A percentile compares a stretch with the other conserved stretches of the same genome.
These are phyloP conservation scores for Conidiobolus incongruus DNA, from an alignment of 371 early-diverging fungal species.

Conservation along the genomic window DNA sequence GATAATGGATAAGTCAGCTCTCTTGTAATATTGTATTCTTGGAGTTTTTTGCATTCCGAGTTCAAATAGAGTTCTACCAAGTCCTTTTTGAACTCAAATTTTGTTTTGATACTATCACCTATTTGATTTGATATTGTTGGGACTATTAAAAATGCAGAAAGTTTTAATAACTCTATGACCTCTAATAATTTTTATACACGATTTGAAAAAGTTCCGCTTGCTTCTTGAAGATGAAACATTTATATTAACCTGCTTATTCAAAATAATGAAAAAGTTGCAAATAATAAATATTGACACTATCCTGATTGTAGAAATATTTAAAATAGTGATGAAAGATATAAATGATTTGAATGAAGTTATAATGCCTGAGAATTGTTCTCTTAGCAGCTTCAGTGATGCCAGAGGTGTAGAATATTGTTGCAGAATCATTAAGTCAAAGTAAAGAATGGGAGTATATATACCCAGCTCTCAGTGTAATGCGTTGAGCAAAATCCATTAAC, in stretches of 20 bases:
- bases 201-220: constrained; percentile 65
- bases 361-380: constrained; percentile 32
- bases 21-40: constrained; percentile 27
- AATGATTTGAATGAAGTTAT: no score
- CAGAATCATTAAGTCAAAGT: constrained; percentile 28
- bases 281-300: background rate
- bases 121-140: constrained; percentile 80
- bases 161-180: constrained; percentile 52
- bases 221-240: constrained; percentile 22
- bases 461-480: constrained; percentile 31
- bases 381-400: constrained; percentile 72
- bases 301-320: background rate
- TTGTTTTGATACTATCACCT: constrained; percentile 47
- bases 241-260: constrained; percentile 37
- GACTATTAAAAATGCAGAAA: constrained; percentile 69
- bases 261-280: constrained; percentile 47
- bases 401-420: constrained; percentile 90
- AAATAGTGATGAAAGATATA: no score
- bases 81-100: constrained; percentile 33
- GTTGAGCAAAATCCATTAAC: constrained; percentile 26
- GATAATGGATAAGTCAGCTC: constrained; percentile 47
- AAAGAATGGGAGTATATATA: constrained; percentile 17
- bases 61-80: constrained; percentile 36
- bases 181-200: constrained; percentile 48
- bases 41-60: constrained; percentile 33